Evolutionary conservation across 2,329 filamentous ascomycete genomes (phyloP), one percentile per base, ranked within the genome.

Genomic region (Cytospora schulzeri): DNA sequence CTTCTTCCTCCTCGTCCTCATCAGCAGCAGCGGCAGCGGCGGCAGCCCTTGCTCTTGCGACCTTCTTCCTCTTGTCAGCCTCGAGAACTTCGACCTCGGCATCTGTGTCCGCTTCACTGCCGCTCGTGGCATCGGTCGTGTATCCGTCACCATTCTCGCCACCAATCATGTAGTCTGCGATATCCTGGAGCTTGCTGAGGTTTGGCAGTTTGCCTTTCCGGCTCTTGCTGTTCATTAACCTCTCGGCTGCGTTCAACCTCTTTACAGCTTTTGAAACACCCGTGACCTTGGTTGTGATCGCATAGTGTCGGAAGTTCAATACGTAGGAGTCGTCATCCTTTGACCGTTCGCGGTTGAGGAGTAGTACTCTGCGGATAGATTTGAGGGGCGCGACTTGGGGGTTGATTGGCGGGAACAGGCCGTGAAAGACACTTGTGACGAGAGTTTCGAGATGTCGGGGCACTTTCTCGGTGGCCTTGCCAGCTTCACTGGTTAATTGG

Each of bases 361-460:
- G 85, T 63, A 99, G 85, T 0, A 98, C 91, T 73, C 95, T 88
- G 69, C 91, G 91, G 74, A 99, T 97, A n/a, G 92, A 93, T 71
- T 92, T 90, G 41, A 99, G 84, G 1, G 95, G 92, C 2, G 92
- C 96, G 33, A 87, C 86, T 76, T 96, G 92, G 0, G 95, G 95
- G 71, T 95, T 95, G 76, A 99, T 97, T 1, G 93, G 92, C 4
- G 95, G 94, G 73, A 99, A 98, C 41, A 99, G 86, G 9, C 92
- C 96, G 76, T 97, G 94, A 79, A 98, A 99, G 72, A 97, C 88
- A 54, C 93, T 96, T 2, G 93, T 98, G 3, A 93, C 89, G 35
- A 99, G 88, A 28, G 91, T 90, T 78, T 99, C 95, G 73, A 99
- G 91, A 71, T 97, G 93, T 74, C 92, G 96, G 6, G 94, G 93